Conservation (phyloP, 305 asterid genomes). For the Fraxinus latifolia region DNA sequence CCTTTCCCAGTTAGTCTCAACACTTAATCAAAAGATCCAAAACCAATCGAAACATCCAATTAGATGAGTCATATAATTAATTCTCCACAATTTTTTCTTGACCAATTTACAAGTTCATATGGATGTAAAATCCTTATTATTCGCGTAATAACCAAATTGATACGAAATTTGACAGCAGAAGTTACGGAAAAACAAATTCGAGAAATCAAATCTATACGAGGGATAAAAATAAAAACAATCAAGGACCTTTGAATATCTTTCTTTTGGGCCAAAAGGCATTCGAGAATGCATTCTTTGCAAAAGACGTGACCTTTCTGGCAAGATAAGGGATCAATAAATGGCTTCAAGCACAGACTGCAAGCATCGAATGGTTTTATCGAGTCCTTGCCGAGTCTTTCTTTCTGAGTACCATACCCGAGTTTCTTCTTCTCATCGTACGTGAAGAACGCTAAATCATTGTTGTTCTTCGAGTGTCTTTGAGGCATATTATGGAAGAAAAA, state of each 20-base stretch:
- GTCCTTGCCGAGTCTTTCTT: conserved; percentile 80
- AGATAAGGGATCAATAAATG: conserved; percentile 70
- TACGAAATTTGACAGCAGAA: neutral
- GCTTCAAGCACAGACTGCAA: conserved; percentile 86
- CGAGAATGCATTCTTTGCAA: conserved; percentile 48
- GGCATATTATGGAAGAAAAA: conserved; percentile 46
- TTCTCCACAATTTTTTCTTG: neutral
- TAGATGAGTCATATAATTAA: neutral
- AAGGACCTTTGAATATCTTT: conserved; percentile 70
- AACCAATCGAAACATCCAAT: neutral
- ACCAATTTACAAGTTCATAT: neutral
- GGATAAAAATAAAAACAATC: neutral
- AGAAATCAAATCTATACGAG: neutral
- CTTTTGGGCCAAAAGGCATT: conserved; percentile 80
- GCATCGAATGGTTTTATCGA: conserved; percentile 87
- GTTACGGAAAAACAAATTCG: neutral
- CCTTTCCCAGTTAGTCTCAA: neutral
- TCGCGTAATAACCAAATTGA: neutral
- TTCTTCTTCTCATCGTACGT: conserved; percentile 85
- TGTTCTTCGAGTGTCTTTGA: conserved; percentile 95
- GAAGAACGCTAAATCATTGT: conserved; percentile 86
- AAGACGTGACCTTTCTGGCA: conserved; percentile 81
- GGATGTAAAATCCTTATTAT: neutral
- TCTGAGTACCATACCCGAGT: conserved; percentile 90
- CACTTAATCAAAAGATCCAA: neutral